These are phyloP conservation scores for Fremontodendron californicum DNA, from an alignment of 345 rosid species.

Conservation along the genomic window DNA sequence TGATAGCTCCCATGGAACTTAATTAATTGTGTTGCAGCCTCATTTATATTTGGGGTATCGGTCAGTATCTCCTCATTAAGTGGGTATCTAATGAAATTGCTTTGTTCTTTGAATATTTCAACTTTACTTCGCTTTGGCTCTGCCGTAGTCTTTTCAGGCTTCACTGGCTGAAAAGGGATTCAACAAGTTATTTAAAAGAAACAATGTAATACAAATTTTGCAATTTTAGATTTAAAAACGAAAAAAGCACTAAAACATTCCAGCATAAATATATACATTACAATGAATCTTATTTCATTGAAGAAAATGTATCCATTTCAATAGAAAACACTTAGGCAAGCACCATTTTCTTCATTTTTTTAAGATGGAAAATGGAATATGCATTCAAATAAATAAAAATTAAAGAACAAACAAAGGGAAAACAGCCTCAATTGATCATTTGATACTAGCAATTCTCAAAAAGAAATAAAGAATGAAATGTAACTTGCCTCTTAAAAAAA, in stretches of 20 bases:
- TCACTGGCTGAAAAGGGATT: conserved; percentile 47
- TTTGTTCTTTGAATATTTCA: conserved; percentile 91
- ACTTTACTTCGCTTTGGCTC: conserved; percentile 89
- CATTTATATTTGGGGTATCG: conserved; percentile 81
- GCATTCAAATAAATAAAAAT: not conserved
- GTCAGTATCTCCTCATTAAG: conserved; percentile 91
- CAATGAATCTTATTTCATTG: not conserved
- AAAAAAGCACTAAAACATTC: conserved; percentile 3
- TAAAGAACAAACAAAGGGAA: not conserved
- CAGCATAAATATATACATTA: not conserved
- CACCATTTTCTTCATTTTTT: not conserved
- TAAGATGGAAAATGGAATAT: not conserved
- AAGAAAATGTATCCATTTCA: not conserved
- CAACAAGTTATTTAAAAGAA: conserved; percentile 9
- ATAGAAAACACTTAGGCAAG: not conserved
- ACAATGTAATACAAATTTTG: not conserved
- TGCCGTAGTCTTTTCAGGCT: conserved; percentile 39
- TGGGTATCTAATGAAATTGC: conserved; percentile 92
- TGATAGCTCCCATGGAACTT: conserved; percentile 99
- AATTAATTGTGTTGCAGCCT: conserved; percentile 77
- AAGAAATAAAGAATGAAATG: not conserved
- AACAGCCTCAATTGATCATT: not conserved
- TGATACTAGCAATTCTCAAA: not conserved
- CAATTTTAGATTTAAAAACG: not conserved
- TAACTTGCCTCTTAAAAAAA: not conserved